Evolutionary conservation across 768 basidiomycete species (phyloP).

Genomic region (Kwoniella sp.): DNA sequence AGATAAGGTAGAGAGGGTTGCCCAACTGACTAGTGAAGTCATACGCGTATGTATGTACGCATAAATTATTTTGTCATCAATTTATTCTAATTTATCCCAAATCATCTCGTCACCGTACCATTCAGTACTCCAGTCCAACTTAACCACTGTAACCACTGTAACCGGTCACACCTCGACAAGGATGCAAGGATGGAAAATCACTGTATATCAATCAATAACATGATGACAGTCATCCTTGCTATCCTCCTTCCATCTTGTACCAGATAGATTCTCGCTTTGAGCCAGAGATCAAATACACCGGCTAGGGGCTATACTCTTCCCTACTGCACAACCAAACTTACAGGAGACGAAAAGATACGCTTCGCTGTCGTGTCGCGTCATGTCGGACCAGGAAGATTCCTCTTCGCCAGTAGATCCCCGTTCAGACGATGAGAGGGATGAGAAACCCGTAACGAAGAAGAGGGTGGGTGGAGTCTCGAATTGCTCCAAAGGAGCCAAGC

Average conservation of each 20-base stretch:
- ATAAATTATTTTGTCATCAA: too few relatives aligned
- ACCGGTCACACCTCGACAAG: neutral
- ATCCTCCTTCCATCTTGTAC: neutral
- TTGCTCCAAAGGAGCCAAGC: neutral
- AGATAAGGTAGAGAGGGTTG: too few relatives aligned
- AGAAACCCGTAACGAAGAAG: constrained; percentile 26
- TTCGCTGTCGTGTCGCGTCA: neutral
- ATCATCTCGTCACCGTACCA: neutral
- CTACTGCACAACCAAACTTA: too few relatives aligned
- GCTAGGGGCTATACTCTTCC: too few relatives aligned
- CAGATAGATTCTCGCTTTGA: too few relatives aligned
- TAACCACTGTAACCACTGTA: neutral
- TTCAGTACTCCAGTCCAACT: neutral
- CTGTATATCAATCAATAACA: neutral
- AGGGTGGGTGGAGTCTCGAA: constrained; percentile 29
- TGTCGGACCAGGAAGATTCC: constrained; percentile 38
- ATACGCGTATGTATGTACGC: too few relatives aligned
- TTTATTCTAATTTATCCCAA: constrained; percentile 22
- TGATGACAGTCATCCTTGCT: neutral
- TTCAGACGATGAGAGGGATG: constrained; percentile 23
- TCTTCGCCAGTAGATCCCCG: constrained; percentile 26
- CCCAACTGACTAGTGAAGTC: too few relatives aligned
- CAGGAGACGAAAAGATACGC: neutral
- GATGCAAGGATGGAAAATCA: too few relatives aligned
- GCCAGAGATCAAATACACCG: too few relatives aligned